Evolutionary conservation across 768 basidiomycete species (phyloP).

Genomic region (Gloeophyllum trabeum): DNA sequence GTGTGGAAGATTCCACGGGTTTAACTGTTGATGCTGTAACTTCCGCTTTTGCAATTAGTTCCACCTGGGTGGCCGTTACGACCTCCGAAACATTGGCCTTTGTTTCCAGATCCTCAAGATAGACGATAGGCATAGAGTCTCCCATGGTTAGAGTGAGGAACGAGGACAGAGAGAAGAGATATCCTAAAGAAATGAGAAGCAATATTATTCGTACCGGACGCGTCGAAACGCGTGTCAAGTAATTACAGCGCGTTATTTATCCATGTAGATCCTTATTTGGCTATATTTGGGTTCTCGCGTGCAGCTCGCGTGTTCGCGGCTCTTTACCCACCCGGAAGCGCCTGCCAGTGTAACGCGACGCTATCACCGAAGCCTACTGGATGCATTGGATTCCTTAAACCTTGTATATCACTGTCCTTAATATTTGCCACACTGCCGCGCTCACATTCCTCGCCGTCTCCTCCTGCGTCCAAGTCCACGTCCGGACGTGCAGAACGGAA

Average conservation of each 20-base stretch:
- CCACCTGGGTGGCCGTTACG: no score
- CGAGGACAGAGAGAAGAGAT: background rate
- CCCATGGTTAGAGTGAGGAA: background rate
- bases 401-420: no score
- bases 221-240: background rate
- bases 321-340: no score
- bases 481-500: slow-evolving; percentile 34
- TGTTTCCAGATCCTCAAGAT: slow-evolving; percentile 12
- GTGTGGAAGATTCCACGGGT: no score
- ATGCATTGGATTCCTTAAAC: no score
- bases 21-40: no score
- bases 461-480: slow-evolving; percentile 44
- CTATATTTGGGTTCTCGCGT: background rate
- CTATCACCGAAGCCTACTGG: no score
- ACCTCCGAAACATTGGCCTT: no score
- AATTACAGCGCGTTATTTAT: background rate
- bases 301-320: no score
- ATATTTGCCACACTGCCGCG: slow-evolving; percentile 54
- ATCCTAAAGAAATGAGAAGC: background rate
- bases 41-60: no score
- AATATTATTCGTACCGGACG: background rate
- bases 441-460: slow-evolving; percentile 70
- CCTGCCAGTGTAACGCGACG: no score
- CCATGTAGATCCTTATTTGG: background rate
- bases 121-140: slow-evolving; percentile 4